phyloP scores from a whole-genome alignment of 2,329 filamentous ascomycete genomes.

The Paraphaeosphaeria minitans region DNA sequence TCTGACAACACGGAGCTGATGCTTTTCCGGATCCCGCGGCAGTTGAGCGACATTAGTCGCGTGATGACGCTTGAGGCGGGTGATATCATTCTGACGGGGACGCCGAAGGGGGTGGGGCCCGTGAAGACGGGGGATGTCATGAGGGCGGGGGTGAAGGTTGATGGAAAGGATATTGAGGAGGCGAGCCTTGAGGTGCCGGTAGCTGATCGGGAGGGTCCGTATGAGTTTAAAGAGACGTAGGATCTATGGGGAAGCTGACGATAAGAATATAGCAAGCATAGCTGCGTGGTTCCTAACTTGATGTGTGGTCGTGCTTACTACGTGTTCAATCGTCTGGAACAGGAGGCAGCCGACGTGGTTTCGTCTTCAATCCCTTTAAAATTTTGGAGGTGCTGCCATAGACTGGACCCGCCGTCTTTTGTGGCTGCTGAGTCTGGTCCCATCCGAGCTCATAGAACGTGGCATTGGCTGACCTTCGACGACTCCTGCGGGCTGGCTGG shows the following conservation, averaged over 20 bases:
- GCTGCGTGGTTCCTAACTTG: neutral
- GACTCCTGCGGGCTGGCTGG: constrained; percentile 6
- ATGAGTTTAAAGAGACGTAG: constrained; percentile 68
- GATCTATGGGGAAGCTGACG: neutral
- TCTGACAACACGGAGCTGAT: constrained; percentile 90
- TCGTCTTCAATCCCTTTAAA: neutral
- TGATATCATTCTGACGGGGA: constrained; percentile 94
- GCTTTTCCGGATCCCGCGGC: constrained; percentile 87
- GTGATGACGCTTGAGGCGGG: constrained; percentile 94
- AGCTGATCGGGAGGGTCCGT: constrained; percentile 76
- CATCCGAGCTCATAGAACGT: constrained; percentile 5
- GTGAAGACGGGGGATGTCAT: constrained; percentile 87
- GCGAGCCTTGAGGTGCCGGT: constrained; percentile 83
- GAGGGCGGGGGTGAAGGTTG: constrained; percentile 78
- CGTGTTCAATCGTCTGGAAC: constrained; percentile 3
- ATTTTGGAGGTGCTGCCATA: neutral
- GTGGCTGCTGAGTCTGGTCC: constrained; percentile 5
- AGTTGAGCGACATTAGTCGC: constrained; percentile 87
- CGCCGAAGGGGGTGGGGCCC: constrained; percentile 90
- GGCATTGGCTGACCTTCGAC: constrained; percentile 3
- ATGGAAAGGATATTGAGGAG: constrained; percentile 82
- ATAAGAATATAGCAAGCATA: neutral
- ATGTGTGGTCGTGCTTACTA: neutral
- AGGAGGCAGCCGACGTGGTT: constrained; percentile 10
- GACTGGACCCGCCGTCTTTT: neutral